A percentile compares a stretch with the other conserved stretches of the same genome.
Conservation (phyloP, 257 asterid genomes). For the Nicotiana noctiflora region DNA sequence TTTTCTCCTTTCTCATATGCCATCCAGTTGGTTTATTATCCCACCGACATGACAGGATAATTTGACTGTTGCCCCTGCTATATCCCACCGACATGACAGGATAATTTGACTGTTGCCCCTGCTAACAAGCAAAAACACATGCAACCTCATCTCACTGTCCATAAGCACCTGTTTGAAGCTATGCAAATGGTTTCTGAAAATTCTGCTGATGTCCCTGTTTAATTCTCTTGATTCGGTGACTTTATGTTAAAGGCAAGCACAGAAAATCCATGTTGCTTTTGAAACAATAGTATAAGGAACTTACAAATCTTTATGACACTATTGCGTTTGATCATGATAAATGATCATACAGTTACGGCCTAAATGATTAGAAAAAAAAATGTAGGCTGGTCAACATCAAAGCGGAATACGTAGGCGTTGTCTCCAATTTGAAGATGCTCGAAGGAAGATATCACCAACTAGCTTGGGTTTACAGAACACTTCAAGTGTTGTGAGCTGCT, state of each 20-base stretch:
- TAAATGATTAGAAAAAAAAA: slow-evolving; percentile 12
- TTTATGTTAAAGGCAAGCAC: not conserved
- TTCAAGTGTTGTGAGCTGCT: slow-evolving; percentile 14
- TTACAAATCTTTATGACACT: slow-evolving; percentile 8
- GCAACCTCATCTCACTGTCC: not conserved
- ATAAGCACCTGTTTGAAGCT: not conserved
- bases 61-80: not conserved
- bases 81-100: not conserved
- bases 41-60: not conserved
- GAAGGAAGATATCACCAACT: slow-evolving; percentile 16
- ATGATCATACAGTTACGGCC: slow-evolving; percentile 9
- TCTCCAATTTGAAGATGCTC: slow-evolving; percentile 63
- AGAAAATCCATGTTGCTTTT: not conserved
- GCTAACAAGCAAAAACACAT: not conserved
- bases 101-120: not conserved
- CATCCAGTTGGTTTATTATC: not conserved
- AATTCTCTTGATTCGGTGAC: not conserved
- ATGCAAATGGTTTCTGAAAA: not conserved
- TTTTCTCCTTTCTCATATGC: not conserved
- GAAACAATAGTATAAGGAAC: not conserved
- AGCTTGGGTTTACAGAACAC: slow-evolving; percentile 22
- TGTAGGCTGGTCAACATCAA: slow-evolving; percentile 43
- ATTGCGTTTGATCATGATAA: not conserved
- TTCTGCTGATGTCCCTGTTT: not conserved
- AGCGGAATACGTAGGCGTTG: slow-evolving; percentile 46